Percentiles rank a stretch among this genome's conserved stretches.
These are phyloP conservation scores for Leccinum aurantiacum DNA, from an alignment of 768 basidiomycete species.

Conservation along the genomic window DNA sequence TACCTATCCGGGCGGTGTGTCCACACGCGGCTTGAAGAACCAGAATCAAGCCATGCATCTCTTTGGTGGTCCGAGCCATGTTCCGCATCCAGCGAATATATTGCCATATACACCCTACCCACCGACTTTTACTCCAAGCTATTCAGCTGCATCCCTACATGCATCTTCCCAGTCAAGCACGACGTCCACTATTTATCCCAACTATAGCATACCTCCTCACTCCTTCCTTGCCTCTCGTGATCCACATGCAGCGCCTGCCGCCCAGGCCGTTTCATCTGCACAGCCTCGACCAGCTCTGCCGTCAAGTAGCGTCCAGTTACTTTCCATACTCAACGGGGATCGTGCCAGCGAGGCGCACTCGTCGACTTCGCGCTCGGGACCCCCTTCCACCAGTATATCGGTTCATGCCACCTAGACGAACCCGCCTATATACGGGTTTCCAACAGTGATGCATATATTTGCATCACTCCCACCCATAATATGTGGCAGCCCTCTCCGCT, in stretches of 20 bases:
- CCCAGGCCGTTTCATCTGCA: conserved; percentile 14
- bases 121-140: conserved; percentile 19
- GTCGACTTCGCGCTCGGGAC: conserved; percentile 10
- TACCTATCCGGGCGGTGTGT: conserved; percentile 11
- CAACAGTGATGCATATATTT: conserved; percentile 20
- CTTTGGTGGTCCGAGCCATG: conserved; percentile 7
- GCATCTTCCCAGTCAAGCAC: conserved; percentile 12
- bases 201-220: conserved; percentile 9
- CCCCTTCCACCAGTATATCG: conserved; percentile 14
- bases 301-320: conserved; percentile 31
- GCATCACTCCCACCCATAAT: conserved; percentile 13
- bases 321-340: conserved; percentile 38
- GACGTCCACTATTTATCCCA: conserved; percentile 16
- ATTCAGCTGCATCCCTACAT: conserved; percentile 19
- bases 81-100: conserved; percentile 4
- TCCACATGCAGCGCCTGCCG: conserved; percentile 11
- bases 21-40: conserved; percentile 10
- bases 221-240: conserved; percentile 14
- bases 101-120: conserved; percentile 13
- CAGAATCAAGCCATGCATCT: conserved; percentile 19
- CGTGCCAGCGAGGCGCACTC: conserved; percentile 12
- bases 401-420: conserved; percentile 26
- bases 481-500: conserved; percentile 8
- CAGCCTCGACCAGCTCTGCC: conserved; percentile 19
- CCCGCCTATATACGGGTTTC: conserved; percentile 6